Conservation (phyloP, 495 filamentous ascomycete genomes). For the Aspergillus incahuasiensis region DNA sequence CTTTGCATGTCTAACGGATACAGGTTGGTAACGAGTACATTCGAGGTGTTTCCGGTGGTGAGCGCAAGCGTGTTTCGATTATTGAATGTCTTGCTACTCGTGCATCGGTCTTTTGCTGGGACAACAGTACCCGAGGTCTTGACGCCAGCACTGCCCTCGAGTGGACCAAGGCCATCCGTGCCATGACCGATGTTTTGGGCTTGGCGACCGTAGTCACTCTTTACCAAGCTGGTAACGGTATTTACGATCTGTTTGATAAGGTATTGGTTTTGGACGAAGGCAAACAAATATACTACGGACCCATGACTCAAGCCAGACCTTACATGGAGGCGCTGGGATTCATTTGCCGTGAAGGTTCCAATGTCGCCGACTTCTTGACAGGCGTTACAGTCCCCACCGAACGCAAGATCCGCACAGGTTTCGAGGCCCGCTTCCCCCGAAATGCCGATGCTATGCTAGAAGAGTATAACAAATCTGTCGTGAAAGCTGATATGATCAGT, state of each 20-base stretch:
- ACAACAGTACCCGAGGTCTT: constrained; percentile 57
- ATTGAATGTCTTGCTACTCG: constrained; percentile 60
- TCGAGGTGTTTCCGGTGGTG: constrained; percentile 76
- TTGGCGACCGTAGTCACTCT: constrained; percentile 46
- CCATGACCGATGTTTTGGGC: constrained; percentile 43
- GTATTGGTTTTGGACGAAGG: constrained; percentile 62
- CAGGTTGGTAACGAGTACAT: constrained; percentile 71
- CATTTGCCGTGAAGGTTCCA: constrained; percentile 59
- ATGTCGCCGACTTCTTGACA: constrained; percentile 63
- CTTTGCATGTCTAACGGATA: neutral
- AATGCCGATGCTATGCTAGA: constrained; percentile 38
- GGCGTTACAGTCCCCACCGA: constrained; percentile 66
- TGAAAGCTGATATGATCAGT: constrained; percentile 29
- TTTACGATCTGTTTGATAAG: constrained; percentile 63
- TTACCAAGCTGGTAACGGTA: constrained; percentile 59
- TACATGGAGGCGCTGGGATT: constrained; percentile 69
- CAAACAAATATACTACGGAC: constrained; percentile 57
- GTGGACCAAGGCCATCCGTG: constrained; percentile 43
- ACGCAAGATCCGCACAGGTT: constrained; percentile 53
- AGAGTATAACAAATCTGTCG: constrained; percentile 36
- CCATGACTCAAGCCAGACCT: constrained; percentile 52
- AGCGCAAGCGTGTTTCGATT: constrained; percentile 62
- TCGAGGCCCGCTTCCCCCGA: constrained; percentile 41
- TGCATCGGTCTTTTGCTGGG: constrained; percentile 57
- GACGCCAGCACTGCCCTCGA: constrained; percentile 57